Evolutionary conservation across 768 basidiomycete genomes (phyloP).

Genomic region (Leccinum variicolor): DNA sequence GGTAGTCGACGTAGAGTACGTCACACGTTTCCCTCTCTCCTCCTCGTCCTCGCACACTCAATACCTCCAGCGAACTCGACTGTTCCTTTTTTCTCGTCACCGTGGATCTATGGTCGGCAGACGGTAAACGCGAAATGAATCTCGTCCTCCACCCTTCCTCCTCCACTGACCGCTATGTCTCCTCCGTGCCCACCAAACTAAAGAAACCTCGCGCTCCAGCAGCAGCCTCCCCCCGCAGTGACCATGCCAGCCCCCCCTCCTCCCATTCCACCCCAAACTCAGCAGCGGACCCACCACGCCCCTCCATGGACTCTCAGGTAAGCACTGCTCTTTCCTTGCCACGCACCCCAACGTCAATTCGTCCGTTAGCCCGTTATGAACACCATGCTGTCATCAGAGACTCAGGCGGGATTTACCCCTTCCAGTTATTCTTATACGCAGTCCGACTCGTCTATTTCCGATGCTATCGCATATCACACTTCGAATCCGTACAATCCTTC

Average conservation of each 20-base stretch:
- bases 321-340: background rate
- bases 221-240: slow-evolving; percentile 29
- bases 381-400: slow-evolving; percentile 36
- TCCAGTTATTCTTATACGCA: slow-evolving; percentile 45
- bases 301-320: slow-evolving; percentile 45
- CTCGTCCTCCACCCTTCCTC: slow-evolving; percentile 86
- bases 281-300: slow-evolving; percentile 35
- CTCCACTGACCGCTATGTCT: slow-evolving; percentile 63
- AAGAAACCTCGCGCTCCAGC: slow-evolving; percentile 36
- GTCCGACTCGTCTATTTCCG: slow-evolving; percentile 38
- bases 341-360: background rate
- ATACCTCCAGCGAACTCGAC: slow-evolving; percentile 65
- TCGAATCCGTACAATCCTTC: slow-evolving; percentile 41
- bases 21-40: slow-evolving; percentile 7
- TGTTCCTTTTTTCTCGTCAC: slow-evolving; percentile 86
- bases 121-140: slow-evolving; percentile 81
- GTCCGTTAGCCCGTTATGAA: slow-evolving; percentile 30
- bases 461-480: slow-evolving; percentile 40
- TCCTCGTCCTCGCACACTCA: slow-evolving; percentile 5
- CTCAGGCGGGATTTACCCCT: slow-evolving; percentile 37
- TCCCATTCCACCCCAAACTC: slow-evolving; percentile 47
- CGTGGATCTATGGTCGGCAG: slow-evolving; percentile 89
- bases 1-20: slow-evolving; percentile 74
- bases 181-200: slow-evolving; percentile 35
- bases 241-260: slow-evolving; percentile 45